Percentiles rank a stretch among this genome's conserved stretches.
These are phyloP conservation scores for Lathyrus sativus DNA, from an alignment of 306 rosid genomes.

Conservation along the genomic window DNA sequence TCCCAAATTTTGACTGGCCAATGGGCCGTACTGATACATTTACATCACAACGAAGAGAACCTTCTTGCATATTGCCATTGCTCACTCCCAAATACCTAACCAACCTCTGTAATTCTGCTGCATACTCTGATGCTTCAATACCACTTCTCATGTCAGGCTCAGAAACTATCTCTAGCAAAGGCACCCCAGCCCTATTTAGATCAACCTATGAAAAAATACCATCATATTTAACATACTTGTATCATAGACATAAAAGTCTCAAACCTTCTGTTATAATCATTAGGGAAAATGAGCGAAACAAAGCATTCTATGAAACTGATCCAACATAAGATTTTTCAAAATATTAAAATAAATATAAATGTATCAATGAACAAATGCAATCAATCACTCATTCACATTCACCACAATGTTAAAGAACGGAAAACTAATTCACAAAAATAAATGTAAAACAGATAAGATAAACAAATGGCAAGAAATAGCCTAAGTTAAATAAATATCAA, in stretches of 20 bases:
- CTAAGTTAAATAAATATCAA: no score
- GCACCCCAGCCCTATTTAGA: conserved; percentile 95
- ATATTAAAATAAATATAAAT: neutral
- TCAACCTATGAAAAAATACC: conserved; percentile 68
- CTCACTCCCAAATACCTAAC: conserved; percentile 91
- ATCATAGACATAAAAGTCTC: no score
- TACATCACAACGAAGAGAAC: conserved; percentile 94
- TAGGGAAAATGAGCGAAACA: conserved; percentile 22
- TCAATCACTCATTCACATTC: neutral
- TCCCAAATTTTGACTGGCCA: conserved; percentile 77
- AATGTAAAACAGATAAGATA: no score
- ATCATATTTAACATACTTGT: conserved; percentile 33
- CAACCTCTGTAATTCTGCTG: conserved; percentile 88
- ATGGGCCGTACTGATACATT: conserved; percentile 87
- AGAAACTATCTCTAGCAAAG: conserved; percentile 97
- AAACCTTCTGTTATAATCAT: neutral
- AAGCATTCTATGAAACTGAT: conserved; percentile 7
- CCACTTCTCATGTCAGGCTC: conserved; percentile 98
- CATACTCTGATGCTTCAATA: conserved; percentile 96
- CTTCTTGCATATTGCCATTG: conserved; percentile 99
- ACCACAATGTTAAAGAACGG: neutral
- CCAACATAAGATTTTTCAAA: neutral
- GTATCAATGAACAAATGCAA: conserved; percentile 1
- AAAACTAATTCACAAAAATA: neutral
- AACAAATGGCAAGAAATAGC: no score